Percentiles rank a stretch among this genome's conserved stretches.
Conservation (phyloP, 2,329 filamentous ascomycete species). For the Fusarium sp. region DNA sequence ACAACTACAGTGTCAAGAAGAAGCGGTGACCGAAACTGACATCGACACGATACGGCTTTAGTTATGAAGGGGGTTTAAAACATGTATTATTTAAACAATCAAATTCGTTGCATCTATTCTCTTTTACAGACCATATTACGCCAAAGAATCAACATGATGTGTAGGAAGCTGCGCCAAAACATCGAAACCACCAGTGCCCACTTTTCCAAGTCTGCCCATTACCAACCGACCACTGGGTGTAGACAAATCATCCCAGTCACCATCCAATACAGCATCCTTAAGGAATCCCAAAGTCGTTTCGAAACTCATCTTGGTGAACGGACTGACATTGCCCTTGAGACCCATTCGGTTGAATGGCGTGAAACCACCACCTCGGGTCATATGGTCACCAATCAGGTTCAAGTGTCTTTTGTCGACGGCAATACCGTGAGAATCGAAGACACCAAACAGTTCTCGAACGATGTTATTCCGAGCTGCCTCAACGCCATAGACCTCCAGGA, state of each 20-base stretch:
- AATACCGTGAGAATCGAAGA: constrained; percentile 94
- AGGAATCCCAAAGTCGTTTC: constrained; percentile 96
- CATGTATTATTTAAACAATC: constrained; percentile 17
- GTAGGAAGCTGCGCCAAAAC: constrained; percentile 74
- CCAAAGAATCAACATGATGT: constrained; percentile 54
- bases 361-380: constrained; percentile 94
- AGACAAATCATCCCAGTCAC: constrained; percentile 88
- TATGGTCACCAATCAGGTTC: constrained; percentile 95
- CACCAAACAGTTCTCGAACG: constrained; percentile 83
- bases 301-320: constrained; percentile 99
- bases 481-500: constrained; percentile 88
- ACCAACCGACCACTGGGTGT: constrained; percentile 91
- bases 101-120: constrained; percentile 34
- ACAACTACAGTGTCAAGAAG: too few species aligned
- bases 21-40: not conserved
- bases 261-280: constrained; percentile 89
- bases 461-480: constrained; percentile 92
- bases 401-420: constrained; percentile 90
- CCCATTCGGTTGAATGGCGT: constrained; percentile 93
- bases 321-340: constrained; percentile 83
- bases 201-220: constrained; percentile 81
- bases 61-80: not conserved
- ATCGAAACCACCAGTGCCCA: constrained; percentile 94
- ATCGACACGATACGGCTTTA: not conserved
- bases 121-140: constrained; percentile 41